phyloP scores from a whole-genome alignment of 2,329 filamentous ascomycete genomes.

The Monosporascus sp. region DNA sequence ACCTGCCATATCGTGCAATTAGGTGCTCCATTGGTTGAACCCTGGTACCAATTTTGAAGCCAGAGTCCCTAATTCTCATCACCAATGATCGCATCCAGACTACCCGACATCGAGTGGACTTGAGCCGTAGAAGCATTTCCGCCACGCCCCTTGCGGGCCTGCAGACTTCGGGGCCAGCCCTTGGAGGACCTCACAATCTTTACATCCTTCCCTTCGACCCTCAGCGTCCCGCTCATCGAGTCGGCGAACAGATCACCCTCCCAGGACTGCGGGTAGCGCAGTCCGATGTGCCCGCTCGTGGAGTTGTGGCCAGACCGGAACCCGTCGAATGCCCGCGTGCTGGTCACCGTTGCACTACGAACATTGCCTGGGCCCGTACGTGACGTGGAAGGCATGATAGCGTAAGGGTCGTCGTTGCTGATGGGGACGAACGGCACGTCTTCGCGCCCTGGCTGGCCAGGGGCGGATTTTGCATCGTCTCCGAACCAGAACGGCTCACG shows the following conservation, averaged over 20 bases:
- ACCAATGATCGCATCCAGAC: slow-evolving; percentile 22
- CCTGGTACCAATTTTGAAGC: too few species aligned
- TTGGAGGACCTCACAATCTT: slow-evolving; percentile 27
- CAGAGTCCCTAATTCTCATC: slow-evolving; percentile 7
- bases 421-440: too few species aligned
- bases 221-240: slow-evolving; percentile 36
- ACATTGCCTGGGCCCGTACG: too few species aligned
- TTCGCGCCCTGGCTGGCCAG: slow-evolving; percentile 3
- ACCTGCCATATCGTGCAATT: not conserved
- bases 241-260: slow-evolving; percentile 38
- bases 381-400: too few species aligned
- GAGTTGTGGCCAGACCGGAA: slow-evolving; percentile 38
- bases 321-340: slow-evolving; percentile 24
- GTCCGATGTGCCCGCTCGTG: slow-evolving; percentile 37
- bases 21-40: too few species aligned
- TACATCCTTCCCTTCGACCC: slow-evolving; percentile 38
- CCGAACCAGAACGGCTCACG: slow-evolving; percentile 41
- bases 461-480: slow-evolving; percentile 2
- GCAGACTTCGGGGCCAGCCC: slow-evolving; percentile 28
- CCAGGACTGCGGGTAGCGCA: slow-evolving; percentile 46
- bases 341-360: not conserved
- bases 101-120: slow-evolving; percentile 26
- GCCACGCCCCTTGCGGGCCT: slow-evolving; percentile 38
- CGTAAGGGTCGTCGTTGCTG: too few species aligned
- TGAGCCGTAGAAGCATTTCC: slow-evolving; percentile 27